Percentiles rank a stretch among this genome's conserved stretches.
Conservation (phyloP, 2,329 filamentous ascomycete genomes). For the Microsporum ferrugineum region DNA sequence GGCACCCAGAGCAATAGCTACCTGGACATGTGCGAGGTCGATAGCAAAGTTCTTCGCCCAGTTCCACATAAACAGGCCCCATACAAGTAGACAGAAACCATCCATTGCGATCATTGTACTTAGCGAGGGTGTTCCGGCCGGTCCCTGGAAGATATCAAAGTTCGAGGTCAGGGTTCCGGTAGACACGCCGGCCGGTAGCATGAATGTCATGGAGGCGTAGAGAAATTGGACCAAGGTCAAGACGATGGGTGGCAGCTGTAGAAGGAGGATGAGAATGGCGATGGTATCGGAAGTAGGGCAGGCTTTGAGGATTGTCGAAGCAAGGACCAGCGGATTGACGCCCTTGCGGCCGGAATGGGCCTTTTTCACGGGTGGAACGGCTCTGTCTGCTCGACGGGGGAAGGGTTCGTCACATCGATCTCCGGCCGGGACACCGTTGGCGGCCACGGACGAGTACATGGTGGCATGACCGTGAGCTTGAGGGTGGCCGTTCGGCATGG, state of each 20-base stretch:
- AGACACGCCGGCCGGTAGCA: constrained; percentile 67
- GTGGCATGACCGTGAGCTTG: constrained; percentile 29
- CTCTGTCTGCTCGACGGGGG: constrained; percentile 24
- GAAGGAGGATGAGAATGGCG: constrained; percentile 88
- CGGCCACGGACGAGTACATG: constrained; percentile 22
- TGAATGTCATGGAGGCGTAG: constrained; percentile 86
- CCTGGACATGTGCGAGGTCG: constrained; percentile 84
- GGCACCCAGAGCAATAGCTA: constrained; percentile 79
- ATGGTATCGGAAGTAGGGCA: constrained; percentile 91
- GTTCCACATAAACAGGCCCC: constrained; percentile 70
- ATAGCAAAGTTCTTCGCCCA: constrained; percentile 79
- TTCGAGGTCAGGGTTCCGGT: constrained; percentile 66
- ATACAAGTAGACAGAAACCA: constrained; percentile 67
- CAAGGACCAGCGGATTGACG: constrained; percentile 62
- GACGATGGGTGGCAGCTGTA: constrained; percentile 80
- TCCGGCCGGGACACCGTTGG: constrained; percentile 23
- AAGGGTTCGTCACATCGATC: constrained; percentile 14
- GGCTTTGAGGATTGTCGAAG: constrained; percentile 75
- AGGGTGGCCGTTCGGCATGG: constrained; percentile 21
- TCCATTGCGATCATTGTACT: constrained; percentile 78
- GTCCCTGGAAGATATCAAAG: constrained; percentile 82
- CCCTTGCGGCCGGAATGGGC: constrained; percentile 33
- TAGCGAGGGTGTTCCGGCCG: constrained; percentile 72
- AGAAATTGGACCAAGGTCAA: constrained; percentile 82
- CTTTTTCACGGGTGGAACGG: constrained; percentile 17